Evolutionary conservation across 2,329 filamentous ascomycete species (phyloP), one percentile per base, ranked within the genome.

Genomic region (Dactylellina drechsleri): DNA sequence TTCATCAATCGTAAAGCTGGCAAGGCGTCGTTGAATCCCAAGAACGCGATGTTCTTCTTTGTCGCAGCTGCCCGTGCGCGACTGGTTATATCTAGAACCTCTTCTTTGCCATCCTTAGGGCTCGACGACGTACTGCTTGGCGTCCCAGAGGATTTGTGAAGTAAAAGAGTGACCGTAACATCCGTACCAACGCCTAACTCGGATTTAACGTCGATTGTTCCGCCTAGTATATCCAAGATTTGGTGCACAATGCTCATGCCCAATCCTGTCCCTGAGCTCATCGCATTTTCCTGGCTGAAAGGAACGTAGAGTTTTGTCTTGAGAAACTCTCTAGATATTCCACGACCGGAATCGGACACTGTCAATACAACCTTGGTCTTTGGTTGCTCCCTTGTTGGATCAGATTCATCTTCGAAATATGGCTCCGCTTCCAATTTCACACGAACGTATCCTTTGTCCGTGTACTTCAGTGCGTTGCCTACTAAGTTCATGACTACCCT

Each of bases 401-500:
- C 52, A 23, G 53, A 43, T 20, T 43, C 59, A 45, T 74, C 65
- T 16, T 59, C 66, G 28, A 66, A 64, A 40, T 76, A 68, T 36
- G 78, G 76, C 45, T 77, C 70, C 10, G 80, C 72, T 20, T 79
- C 76, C 40, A 86, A 76, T 1, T 79, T 81, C 2, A 87, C 81
- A 6, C 83, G 82, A 1, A 89, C 83, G 62, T 82, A 85, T 2
- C 87, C 87, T 0, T 81, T 79, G 1, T 83, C 82, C 0, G 87
- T 89, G 70, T 89, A 90, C 79, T 89, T 90, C 78, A 89, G 82
- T 0, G 88, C 84, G 77, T 90, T 90, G 7, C 86, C 86, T 49
- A 89, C 86, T 0, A 89, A 78, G 66, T 89, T 89, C 86, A 89
- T 88, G 56, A 89, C 83, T 54, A 89, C 85, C 6, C 87, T 83